These are phyloP conservation scores for Lipomyces sp. DNA, from an alignment of 805 yeast species.

Conservation along the genomic window DNA sequence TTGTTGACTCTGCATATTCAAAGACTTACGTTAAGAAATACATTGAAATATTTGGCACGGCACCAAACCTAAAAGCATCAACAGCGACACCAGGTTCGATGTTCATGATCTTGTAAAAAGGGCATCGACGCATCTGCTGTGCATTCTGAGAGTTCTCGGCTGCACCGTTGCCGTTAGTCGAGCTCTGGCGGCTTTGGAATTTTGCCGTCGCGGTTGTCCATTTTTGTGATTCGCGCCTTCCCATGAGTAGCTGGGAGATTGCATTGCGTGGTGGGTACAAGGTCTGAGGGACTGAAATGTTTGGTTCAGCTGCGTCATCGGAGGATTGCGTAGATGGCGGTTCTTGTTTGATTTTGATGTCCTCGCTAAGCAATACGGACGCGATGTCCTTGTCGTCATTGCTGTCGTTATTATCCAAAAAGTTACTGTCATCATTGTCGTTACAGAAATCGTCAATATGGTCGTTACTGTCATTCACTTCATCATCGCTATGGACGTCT, in stretches of 20 bases:
- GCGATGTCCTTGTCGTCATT: neutral
- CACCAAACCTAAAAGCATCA: conserved; percentile 48
- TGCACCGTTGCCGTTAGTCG: neutral
- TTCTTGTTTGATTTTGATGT: conserved; percentile 10
- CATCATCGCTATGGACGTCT: neutral
- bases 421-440: neutral
- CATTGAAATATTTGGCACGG: conserved; percentile 42
- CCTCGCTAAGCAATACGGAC: neutral
- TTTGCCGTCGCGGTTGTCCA: conserved; percentile 12
- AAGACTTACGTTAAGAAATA: conserved; percentile 44
- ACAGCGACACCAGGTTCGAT: conserved; percentile 46
- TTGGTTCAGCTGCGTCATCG: neutral
- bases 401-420: too few relatives aligned
- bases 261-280: neutral
- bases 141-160: neutral
- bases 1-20: neutral
- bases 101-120: conserved; percentile 45
- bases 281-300: neutral
- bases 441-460: too few relatives aligned
- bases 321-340: neutral
- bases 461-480: neutral
- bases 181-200: neutral
- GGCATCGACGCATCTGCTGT: conserved; percentile 33
- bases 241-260: conserved; percentile 3
- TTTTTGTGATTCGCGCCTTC: conserved; percentile 5